These are phyloP conservation scores for Russula sp. DNA, from an alignment of 768 basidiomycete genomes.

Conservation along the genomic window DNA sequence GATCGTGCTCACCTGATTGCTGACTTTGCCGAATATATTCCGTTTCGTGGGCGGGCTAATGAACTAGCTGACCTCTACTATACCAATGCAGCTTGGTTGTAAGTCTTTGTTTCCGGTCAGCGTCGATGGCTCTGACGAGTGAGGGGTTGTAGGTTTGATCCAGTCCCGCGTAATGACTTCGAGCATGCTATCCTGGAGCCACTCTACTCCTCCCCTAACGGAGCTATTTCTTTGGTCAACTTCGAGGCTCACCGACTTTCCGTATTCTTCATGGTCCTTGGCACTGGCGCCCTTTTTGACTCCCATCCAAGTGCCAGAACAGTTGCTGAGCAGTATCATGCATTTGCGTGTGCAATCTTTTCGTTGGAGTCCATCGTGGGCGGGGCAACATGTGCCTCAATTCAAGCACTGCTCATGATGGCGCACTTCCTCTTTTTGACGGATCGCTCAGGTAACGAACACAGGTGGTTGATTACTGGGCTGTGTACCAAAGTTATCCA, in stretches of 20 bases:
- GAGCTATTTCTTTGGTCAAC: conserved; percentile 29
- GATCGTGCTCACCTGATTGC: conserved; percentile 35
- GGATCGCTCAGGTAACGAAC: conserved; percentile 40
- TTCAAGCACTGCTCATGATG: conserved; percentile 44
- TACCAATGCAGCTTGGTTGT: conserved; percentile 44
- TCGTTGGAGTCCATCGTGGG: conserved; percentile 40
- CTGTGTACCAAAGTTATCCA: conserved; percentile 39
- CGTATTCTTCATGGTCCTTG: conserved; percentile 47
- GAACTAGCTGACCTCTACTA: conserved; percentile 41
- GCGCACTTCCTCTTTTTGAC: conserved; percentile 39
- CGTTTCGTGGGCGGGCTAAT: conserved; percentile 36
- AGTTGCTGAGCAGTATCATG: conserved; percentile 40
- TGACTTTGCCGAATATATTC: conserved; percentile 38
- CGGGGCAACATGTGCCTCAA: conserved; percentile 42
- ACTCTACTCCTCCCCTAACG: conserved; percentile 35
- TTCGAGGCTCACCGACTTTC: conserved; percentile 45
- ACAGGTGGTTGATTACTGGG: conserved; percentile 46
- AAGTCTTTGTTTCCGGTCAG: conserved; percentile 25
- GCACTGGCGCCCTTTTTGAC: conserved; percentile 44
- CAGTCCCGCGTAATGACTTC: conserved; percentile 41
- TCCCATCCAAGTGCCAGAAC: conserved; percentile 28
- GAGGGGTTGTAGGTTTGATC: conserved; percentile 38
- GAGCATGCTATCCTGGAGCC: conserved; percentile 35
- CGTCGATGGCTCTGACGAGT: background rate
- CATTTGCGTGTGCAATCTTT: conserved; percentile 43